Percentiles rank a stretch among this genome's conserved stretches.
phyloP scores from a whole-genome alignment of 106 monocot genomes.

The Dendrobium huoshanense region DNA sequence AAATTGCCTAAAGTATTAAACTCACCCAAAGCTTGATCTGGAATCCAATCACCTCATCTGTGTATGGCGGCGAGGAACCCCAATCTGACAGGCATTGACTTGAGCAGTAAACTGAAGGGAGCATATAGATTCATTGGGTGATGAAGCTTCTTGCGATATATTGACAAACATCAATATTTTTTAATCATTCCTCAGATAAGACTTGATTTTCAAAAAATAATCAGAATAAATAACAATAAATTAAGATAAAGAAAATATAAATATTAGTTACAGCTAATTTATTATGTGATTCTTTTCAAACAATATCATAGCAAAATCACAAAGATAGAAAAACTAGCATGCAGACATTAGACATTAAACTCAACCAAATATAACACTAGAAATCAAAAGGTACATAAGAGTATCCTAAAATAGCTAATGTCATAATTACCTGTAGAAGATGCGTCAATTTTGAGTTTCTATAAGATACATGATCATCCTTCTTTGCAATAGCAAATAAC shows the following conservation, averaged over 20 bases:
- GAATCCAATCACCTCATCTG: slow-evolving; percentile 30
- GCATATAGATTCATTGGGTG: slow-evolving; percentile 61
- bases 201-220: not conserved
- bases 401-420: not conserved
- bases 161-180: slow-evolving; percentile 79
- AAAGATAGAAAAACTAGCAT: too few relatives aligned
- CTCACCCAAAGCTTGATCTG: slow-evolving; percentile 35
- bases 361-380: too few relatives aligned
- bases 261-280: not conserved
- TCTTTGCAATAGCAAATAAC: slow-evolving; percentile 75
- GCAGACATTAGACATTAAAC: too few relatives aligned
- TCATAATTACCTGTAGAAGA: slow-evolving; percentile 1
- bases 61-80: slow-evolving; percentile 61
- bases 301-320: too few relatives aligned
- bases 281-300: not conserved
- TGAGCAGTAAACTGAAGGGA: slow-evolving; percentile 79
- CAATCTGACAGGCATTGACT: slow-evolving; percentile 84
- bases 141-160: slow-evolving; percentile 8
- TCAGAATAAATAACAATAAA: too few relatives aligned
- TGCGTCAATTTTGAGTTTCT: slow-evolving; percentile 88
- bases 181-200: slow-evolving; percentile 24
- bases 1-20: not conserved
- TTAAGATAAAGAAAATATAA: not conserved
- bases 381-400: too few relatives aligned
- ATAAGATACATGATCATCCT: slow-evolving; percentile 84